Evolutionary conservation across 176 grass and related monocot genomes (phyloP), one percentile per base, ranked within the genome.

Genomic region (Juncus inflexus): DNA sequence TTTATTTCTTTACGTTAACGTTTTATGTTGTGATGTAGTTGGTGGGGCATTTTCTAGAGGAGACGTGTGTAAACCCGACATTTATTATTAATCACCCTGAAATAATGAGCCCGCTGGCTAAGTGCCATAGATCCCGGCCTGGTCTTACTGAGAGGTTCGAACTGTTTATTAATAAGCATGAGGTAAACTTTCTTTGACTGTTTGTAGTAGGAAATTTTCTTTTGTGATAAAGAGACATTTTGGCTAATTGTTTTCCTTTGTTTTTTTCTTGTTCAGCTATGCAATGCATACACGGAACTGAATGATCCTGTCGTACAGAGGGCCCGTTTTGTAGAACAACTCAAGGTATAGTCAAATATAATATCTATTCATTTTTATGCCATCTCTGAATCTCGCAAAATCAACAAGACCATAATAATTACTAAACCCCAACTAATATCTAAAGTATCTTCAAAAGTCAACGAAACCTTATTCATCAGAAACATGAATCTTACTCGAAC

Each of bases 21-120:
- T 12, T 62, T 74, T 28, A 28, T 28, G 19, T 28, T 28, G n/a
- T 63, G 4, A 61, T 66, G 76, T 74, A 97, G 94, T 76, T 97
- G 58, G 94, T 97, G 71, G 94, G 94, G 42, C 88, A 92, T 72
- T 97, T 92, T 86, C 61, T 97, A 59, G 94, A 97, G 79, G 94
- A 86, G 72, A 86, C 75, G 1, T 97, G 19, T 28, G 19, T 28
- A 28, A 28, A 28, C 19, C 19, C 19, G 19, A 28, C 19, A 28
- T 28, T 28, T 28, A 28, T 28, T 28, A 28, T 28, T 28, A 28
- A 28, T 28, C 19, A 28, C 19, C 19, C 19, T 28, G 19, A 28
- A 28, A 28, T 28, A 28, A 28, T 28, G 19, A 28, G 19, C 19
- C 19, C 19, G 19, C 19, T 28, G 19, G 19, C 19, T 28, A 28